Evolutionary conservation across 164 flowering plant genomes (phyloP).

Genomic region (Stephania yunnanensis): DNA sequence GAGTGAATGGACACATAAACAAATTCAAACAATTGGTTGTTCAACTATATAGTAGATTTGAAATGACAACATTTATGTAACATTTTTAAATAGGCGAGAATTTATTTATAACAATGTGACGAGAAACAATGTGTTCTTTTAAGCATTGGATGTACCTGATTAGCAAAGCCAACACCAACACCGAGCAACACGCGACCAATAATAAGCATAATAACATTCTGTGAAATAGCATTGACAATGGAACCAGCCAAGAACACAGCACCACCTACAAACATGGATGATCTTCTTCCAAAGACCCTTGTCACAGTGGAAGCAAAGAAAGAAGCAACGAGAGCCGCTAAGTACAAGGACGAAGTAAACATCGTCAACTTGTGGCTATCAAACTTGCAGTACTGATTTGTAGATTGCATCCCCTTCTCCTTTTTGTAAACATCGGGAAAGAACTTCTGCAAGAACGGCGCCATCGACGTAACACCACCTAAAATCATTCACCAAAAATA

Average conservation of each 20-base stretch:
- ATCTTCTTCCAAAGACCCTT: slow-evolving; percentile 21
- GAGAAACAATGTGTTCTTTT: neutral
- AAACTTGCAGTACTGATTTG: slow-evolving; percentile 32
- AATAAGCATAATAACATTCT: slow-evolving; percentile 25
- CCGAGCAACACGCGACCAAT: slow-evolving; percentile 33
- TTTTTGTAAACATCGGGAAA: slow-evolving; percentile 25
- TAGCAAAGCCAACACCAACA: slow-evolving; percentile 33
- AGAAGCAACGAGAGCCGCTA: slow-evolving; percentile 27
- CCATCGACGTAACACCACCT: slow-evolving; percentile 38
- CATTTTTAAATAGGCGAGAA: neutral
- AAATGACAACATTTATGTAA: too few relatives aligned
- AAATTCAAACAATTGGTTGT: neutral
- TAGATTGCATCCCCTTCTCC: neutral
- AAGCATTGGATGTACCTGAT: slow-evolving; percentile 21
- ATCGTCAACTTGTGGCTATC: slow-evolving; percentile 19
- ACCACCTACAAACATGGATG: slow-evolving; percentile 28
- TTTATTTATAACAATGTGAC: too few relatives aligned
- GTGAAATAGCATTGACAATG: slow-evolving; percentile 17
- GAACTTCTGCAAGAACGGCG: slow-evolving; percentile 25
- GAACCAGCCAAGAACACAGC: slow-evolving; percentile 21
- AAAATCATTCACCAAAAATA: neutral
- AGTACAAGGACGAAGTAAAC: slow-evolving; percentile 32
- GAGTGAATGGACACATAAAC: neutral
- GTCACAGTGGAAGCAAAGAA: slow-evolving; percentile 29
- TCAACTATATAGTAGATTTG: neutral